These are phyloP conservation scores for Exophiala dermatitidis DNA, from an alignment of 2,329 filamentous ascomycete species.

Conservation along the genomic window DNA sequence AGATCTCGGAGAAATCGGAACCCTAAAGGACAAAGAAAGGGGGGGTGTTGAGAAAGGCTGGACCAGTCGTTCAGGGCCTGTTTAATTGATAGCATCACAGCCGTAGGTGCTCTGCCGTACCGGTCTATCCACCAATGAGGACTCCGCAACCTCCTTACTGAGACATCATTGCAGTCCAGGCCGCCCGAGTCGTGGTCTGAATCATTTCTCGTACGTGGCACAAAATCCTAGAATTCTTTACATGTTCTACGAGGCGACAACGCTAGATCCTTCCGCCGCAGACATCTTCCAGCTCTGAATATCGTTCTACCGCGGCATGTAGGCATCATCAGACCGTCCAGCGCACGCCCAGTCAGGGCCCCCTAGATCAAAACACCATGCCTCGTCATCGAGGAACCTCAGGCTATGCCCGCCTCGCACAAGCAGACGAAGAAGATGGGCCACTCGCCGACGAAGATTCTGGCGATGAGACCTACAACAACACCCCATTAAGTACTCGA, in stretches of 20 bases:
- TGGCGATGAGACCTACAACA: constrained; percentile 50
- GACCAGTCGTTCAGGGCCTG: no score
- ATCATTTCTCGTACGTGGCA: background rate
- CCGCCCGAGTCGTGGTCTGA: background rate
- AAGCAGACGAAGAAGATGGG: constrained; percentile 59
- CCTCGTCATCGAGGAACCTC: constrained; percentile 64
- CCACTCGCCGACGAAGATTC: constrained; percentile 62
- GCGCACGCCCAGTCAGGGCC: background rate
- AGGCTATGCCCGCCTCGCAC: constrained; percentile 76
- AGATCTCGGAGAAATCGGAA: no score
- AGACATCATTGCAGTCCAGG: background rate
- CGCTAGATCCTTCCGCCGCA: background rate
- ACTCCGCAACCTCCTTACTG: background rate
- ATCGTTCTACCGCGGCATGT: background rate
- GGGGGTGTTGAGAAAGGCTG: no score
- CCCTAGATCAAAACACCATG: constrained; percentile 40
- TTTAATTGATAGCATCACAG: background rate
- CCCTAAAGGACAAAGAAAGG: no score
- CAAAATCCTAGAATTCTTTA: background rate
- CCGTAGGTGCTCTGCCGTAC: background rate
- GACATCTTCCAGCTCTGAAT: background rate
- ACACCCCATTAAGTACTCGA: constrained; percentile 53
- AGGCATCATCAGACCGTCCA: background rate
- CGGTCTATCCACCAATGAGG: background rate
- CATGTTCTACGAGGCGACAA: background rate